Conservation (phyloP, 345 rosid species). For the Eucalyptus albens region DNA sequence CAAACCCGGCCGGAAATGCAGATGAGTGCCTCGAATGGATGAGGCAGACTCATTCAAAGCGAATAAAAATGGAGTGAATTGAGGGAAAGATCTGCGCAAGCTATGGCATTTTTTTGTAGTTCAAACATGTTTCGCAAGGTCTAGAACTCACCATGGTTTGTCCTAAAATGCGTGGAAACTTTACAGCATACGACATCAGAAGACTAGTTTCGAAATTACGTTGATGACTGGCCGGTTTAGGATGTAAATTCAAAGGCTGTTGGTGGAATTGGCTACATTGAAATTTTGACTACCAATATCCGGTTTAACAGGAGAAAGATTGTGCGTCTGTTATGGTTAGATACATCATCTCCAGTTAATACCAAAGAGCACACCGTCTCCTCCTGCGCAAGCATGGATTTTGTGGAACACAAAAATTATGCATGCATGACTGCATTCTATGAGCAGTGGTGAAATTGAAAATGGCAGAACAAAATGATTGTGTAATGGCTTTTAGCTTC, state of each 20-base stretch:
- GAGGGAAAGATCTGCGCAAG: not conserved
- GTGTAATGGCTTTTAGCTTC: not conserved
- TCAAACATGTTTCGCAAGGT: not conserved
- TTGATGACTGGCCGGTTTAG: not conserved
- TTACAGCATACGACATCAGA: not conserved
- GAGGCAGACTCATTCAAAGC: slow-evolving; percentile 54
- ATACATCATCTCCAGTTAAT: not conserved
- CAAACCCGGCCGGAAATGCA: slow-evolving; percentile 47
- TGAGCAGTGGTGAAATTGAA: not conserved
- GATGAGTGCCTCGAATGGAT: slow-evolving; percentile 94
- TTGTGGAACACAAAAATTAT: not conserved
- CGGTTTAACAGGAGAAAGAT: not conserved
- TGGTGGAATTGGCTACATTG: not conserved
- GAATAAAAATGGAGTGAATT: slow-evolving; percentile 28
- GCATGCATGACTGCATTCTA: not conserved
- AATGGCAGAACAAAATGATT: not conserved
- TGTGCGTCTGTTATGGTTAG: not conserved
- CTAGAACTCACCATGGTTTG: not conserved
- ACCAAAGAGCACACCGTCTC: not conserved
- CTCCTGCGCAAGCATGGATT: not conserved
- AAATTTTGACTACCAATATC: not conserved
- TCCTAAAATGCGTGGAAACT: not conserved
- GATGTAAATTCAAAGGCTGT: not conserved
- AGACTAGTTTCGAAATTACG: not conserved
- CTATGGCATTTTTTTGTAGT: not conserved